Evolutionary conservation across 164 flowering plant genomes (phyloP).

Genomic region (Magnolia sinica): DNA sequence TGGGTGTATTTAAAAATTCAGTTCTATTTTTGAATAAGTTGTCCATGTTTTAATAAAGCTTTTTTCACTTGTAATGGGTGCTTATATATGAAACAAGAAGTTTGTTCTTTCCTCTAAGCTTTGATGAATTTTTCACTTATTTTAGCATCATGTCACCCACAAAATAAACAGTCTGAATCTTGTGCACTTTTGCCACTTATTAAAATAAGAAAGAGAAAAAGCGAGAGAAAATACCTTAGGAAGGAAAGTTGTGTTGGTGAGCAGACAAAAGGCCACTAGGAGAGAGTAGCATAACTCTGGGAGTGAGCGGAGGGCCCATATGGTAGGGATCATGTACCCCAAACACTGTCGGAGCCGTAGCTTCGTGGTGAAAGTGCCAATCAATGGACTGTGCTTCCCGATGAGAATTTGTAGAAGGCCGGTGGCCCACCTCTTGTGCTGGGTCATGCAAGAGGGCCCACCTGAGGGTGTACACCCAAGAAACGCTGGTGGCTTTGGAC

Average conservation of each 20-base stretch:
- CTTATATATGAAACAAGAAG: no score
- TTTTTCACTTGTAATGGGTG: no score
- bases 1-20: no score
- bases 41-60: no score
- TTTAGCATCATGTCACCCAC: slow-evolving; percentile 3
- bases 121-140: no score
- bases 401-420: slow-evolving; percentile 54
- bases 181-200: no score
- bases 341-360: slow-evolving; percentile 43
- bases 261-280: slow-evolving; percentile 53
- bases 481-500: slow-evolving; percentile 43
- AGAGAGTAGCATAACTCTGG: slow-evolving; percentile 47
- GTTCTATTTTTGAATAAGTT: no score
- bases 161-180: no score
- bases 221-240: slow-evolving; percentile 38
- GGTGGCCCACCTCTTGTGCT: slow-evolving; percentile 57
- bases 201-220: not conserved
- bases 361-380: slow-evolving; percentile 20
- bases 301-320: slow-evolving; percentile 38
- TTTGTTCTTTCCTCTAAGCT: no score
- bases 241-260: slow-evolving; percentile 43
- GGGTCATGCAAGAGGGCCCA: slow-evolving; percentile 34
- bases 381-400: slow-evolving; percentile 34
- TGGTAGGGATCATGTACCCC: slow-evolving; percentile 19
- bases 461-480: slow-evolving; percentile 51